Evolutionary conservation across 2,329 filamentous ascomycete genomes (phyloP).

Genomic region (Aspergillus novoparasiticus): DNA sequence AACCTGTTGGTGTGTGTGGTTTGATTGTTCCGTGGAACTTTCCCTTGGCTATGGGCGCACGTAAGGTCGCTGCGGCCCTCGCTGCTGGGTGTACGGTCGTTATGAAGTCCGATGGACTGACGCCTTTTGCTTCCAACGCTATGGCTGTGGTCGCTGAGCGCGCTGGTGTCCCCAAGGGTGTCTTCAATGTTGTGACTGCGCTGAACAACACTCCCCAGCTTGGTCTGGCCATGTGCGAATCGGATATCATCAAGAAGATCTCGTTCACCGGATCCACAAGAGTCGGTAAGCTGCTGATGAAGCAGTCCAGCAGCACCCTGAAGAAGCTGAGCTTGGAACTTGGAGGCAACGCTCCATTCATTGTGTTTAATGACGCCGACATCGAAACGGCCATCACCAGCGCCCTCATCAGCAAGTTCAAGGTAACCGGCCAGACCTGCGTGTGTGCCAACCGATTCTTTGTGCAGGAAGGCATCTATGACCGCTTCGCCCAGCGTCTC

Average conservation of each 20-base stretch:
- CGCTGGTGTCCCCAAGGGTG: slow-evolving; percentile 82
- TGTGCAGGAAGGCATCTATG: slow-evolving; percentile 51
- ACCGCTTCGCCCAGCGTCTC: slow-evolving; percentile 55
- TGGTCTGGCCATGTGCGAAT: slow-evolving; percentile 47
- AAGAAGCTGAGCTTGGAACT: slow-evolving; percentile 87
- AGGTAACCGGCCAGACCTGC: slow-evolving; percentile 89
- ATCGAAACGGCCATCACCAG: slow-evolving; percentile 78
- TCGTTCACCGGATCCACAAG: slow-evolving; percentile 82
- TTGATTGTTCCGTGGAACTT: slow-evolving; percentile 70
- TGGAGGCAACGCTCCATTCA: slow-evolving; percentile 90
- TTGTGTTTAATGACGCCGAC: slow-evolving; percentile 85
- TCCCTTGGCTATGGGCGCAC: slow-evolving; percentile 50
- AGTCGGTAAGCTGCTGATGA: slow-evolving; percentile 76
- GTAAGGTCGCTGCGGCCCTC: slow-evolving; percentile 59
- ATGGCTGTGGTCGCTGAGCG: slow-evolving; percentile 79
- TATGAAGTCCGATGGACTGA: slow-evolving; percentile 83
- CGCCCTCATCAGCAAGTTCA: slow-evolving; percentile 82
- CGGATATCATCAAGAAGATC: slow-evolving; percentile 74
- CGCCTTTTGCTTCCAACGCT: slow-evolving; percentile 82
- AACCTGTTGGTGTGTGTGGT: slow-evolving; percentile 66
- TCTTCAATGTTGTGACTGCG: slow-evolving; percentile 75
- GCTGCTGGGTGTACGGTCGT: slow-evolving; percentile 91
- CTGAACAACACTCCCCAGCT: slow-evolving; percentile 74
- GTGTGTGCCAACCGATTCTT: slow-evolving; percentile 68
- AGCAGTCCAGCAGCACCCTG: slow-evolving; percentile 75